Percentiles rank a stretch among this genome's conserved stretches.
These are phyloP conservation scores for Alternaria gaisen DNA, from an alignment of 2,329 filamentous ascomycete species.

Conservation along the genomic window DNA sequence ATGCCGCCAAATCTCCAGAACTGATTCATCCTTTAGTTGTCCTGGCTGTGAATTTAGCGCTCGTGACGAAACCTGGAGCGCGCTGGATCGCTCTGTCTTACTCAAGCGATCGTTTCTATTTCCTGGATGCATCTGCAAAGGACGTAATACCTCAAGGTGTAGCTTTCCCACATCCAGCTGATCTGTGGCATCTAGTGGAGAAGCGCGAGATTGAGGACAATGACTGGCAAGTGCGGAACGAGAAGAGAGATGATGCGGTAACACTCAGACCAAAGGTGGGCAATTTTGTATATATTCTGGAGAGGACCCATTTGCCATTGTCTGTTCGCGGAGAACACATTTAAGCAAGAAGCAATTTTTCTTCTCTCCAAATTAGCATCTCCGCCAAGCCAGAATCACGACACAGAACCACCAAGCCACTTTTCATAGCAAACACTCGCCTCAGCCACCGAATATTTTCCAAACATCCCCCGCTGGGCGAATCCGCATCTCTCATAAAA, in stretches of 20 bases:
- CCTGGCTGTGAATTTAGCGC: slow-evolving; percentile 52
- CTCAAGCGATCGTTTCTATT: slow-evolving; percentile 52
- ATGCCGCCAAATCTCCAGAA: slow-evolving; percentile 16
- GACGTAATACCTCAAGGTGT: slow-evolving; percentile 32
- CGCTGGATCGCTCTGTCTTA: slow-evolving; percentile 54
- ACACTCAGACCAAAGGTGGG: slow-evolving; percentile 48
- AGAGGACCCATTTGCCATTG: slow-evolving; percentile 45
- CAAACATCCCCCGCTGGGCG: not conserved
- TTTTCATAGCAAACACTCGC: not conserved
- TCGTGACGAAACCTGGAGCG: slow-evolving; percentile 47
- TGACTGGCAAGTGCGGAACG: slow-evolving; percentile 24
- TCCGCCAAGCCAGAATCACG: not conserved
- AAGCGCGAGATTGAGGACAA: slow-evolving; percentile 45
- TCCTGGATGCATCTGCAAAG: slow-evolving; percentile 20
- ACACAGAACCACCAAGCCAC: not conserved
- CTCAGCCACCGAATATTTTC: not conserved
- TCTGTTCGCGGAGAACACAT: slow-evolving; percentile 22
- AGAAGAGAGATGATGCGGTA: slow-evolving; percentile 15
- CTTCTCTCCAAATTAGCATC: not conserved
- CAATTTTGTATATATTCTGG: slow-evolving; percentile 53
- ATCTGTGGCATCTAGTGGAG: slow-evolving; percentile 49
- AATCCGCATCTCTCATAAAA: not conserved
- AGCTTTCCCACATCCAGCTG: slow-evolving; percentile 50
- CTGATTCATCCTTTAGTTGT: slow-evolving; percentile 51
- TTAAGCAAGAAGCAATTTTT: not conserved